These are phyloP conservation scores for Intubia oerlemansii DNA, from an alignment of 2,329 filamentous ascomycete species.

Conservation along the genomic window DNA sequence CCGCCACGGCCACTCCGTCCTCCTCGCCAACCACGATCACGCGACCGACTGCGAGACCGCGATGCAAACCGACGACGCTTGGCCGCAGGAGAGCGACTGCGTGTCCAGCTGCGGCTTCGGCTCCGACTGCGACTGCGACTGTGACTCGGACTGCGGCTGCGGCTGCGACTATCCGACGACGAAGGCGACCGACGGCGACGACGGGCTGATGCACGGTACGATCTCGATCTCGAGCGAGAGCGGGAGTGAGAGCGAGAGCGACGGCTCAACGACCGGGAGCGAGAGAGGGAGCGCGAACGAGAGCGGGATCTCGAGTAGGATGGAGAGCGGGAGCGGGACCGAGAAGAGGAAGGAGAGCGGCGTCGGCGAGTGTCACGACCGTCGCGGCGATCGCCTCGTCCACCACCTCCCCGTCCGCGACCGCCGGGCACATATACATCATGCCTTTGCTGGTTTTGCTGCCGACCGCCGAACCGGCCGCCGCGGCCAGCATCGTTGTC, in stretches of 20 bases:
- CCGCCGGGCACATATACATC: no score
- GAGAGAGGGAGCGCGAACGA: slow-evolving; percentile 14
- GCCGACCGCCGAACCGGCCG: no score
- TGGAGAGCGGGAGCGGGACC: slow-evolving; percentile 4
- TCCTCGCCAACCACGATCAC: slow-evolving; percentile 16
- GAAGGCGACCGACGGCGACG: no score
- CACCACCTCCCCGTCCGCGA: no score
- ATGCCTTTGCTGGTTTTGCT: no score
- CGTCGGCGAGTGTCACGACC: slow-evolving; percentile 12
- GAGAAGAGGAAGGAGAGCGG: slow-evolving; percentile 15
- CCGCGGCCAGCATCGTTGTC: no score
- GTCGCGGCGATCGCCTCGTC: background rate
- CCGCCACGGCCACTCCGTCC: slow-evolving; percentile 14
- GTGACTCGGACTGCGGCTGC: slow-evolving; percentile 3
- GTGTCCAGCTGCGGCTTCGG: slow-evolving; percentile 9
- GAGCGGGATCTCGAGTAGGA: slow-evolving; percentile 13
- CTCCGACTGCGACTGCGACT: slow-evolving; percentile 2
- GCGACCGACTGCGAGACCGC: slow-evolving; percentile 25
- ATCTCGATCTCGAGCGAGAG: slow-evolving; percentile 1
- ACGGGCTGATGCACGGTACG: no score
- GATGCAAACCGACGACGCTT: slow-evolving; percentile 29
- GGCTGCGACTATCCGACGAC: no score
- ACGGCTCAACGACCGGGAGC: slow-evolving; percentile 5
- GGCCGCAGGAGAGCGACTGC: slow-evolving; percentile 16
- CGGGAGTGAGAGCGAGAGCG: no score